Conservation (phyloP, 2,329 filamentous ascomycete species). For the Fusarium brachygibbosum region DNA sequence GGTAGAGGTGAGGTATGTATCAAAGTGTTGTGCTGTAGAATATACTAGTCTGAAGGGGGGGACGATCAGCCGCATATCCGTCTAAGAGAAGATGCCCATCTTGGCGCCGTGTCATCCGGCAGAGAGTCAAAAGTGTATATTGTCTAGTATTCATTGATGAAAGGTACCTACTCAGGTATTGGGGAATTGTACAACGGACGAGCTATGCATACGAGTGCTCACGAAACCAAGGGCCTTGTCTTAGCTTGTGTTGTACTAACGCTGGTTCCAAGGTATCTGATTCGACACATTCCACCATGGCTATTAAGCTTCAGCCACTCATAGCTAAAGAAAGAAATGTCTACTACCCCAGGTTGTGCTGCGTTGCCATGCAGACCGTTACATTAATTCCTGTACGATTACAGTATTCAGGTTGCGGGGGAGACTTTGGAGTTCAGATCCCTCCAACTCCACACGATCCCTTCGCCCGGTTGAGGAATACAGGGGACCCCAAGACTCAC, state of each 20-base stretch:
- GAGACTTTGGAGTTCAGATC: slow-evolving; percentile 39
- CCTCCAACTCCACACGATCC: slow-evolving; percentile 47
- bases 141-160: slow-evolving; percentile 33
- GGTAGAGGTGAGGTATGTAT: background rate
- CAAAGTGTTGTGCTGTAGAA: background rate
- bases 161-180: slow-evolving; percentile 7
- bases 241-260: slow-evolving; percentile 4
- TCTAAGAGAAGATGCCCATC: slow-evolving; percentile 11
- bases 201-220: background rate
- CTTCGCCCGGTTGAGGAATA: slow-evolving; percentile 43
- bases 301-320: slow-evolving; percentile 27
- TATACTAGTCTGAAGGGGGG: slow-evolving; percentile 1
- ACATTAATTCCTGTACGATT: background rate
- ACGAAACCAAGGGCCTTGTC: background rate
- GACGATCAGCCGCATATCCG: slow-evolving; percentile 1
- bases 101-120: slow-evolving; percentile 33
- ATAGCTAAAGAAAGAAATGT: slow-evolving; percentile 5
- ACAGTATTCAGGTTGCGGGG: slow-evolving; percentile 38
- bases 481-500: slow-evolving; percentile 25
- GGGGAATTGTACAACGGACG: slow-evolving; percentile 7
- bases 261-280: slow-evolving; percentile 7
- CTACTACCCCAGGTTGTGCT: slow-evolving; percentile 33
- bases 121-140: slow-evolving; percentile 30
- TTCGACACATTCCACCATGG: slow-evolving; percentile 12
- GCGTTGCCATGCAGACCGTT: slow-evolving; percentile 8